These are phyloP conservation scores for Neurospora intermedia DNA, from an alignment of 495 filamentous ascomycete genomes.

Conservation along the genomic window DNA sequence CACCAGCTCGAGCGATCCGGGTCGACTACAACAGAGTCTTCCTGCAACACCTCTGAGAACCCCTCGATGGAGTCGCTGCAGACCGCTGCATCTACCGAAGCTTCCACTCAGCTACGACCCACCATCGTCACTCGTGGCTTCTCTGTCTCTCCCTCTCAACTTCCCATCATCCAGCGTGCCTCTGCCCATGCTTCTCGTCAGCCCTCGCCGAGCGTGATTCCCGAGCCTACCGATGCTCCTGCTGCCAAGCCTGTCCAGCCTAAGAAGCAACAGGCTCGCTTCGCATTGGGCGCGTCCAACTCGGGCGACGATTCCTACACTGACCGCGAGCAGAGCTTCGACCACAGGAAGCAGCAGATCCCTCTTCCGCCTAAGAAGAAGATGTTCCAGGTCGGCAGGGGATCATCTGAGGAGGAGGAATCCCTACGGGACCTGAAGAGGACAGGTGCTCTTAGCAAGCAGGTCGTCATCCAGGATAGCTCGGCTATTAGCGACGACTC, in stretches of 20 bases:
- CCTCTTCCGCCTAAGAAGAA: conserved; percentile 48
- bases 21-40: conserved; percentile 30
- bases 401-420: conserved; percentile 74
- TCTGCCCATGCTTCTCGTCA: conserved; percentile 17
- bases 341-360: conserved; percentile 38
- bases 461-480: conserved; percentile 54
- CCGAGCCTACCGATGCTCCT: conserved; percentile 34
- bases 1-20: conserved; percentile 17
- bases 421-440: conserved; percentile 66
- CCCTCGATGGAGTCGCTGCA: conserved; percentile 20
- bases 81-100: conserved; percentile 22
- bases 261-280: conserved; percentile 41
- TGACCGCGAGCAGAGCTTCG: conserved; percentile 31
- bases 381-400: conserved; percentile 65
- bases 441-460: conserved; percentile 73
- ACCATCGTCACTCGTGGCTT: conserved; percentile 80
- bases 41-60: conserved; percentile 18
- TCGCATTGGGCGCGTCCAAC: conserved; percentile 45
- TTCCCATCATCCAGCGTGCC: conserved; percentile 47
- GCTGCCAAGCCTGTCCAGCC: conserved; percentile 37
- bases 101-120: conserved; percentile 36
- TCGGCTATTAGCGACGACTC: conserved; percentile 59
- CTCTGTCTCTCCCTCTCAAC: conserved; percentile 71
- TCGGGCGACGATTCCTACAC: conserved; percentile 34
- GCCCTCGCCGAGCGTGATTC: conserved; percentile 24